phyloP scores from a whole-genome alignment of 83 land plant species.

The Thuja plicata region DNA sequence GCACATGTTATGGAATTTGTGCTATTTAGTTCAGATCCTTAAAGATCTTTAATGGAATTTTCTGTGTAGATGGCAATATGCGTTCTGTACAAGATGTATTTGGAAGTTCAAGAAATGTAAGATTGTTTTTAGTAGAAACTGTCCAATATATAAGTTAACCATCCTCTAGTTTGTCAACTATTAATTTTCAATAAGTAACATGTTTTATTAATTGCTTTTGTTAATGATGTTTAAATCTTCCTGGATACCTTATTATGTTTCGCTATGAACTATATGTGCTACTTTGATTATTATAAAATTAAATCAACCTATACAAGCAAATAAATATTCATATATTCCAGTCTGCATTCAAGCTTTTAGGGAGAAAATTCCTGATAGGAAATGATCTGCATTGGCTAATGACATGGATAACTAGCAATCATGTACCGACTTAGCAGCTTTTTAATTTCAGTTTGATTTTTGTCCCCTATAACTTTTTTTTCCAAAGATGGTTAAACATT shows the following conservation, averaged over 20 bases:
- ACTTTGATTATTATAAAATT: not conserved
- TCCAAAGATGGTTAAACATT: too few species aligned
- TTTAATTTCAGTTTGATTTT: not conserved
- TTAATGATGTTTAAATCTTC: not conserved
- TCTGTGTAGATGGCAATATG: not conserved
- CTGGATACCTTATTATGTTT: not conserved
- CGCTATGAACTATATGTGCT: not conserved
- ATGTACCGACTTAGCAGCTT: not conserved
- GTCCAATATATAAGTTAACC: not conserved
- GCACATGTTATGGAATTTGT: not conserved
- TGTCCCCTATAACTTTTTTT: too few species aligned
- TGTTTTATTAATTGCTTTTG: too few species aligned
- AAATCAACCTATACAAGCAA: not conserved
- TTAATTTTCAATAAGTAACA: not conserved
- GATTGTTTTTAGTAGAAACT: not conserved
- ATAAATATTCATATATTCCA: not conserved
- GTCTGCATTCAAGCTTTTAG: not conserved
- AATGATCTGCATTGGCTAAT: not conserved
- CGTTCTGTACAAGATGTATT: not conserved
- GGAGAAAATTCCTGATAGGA: too few species aligned
- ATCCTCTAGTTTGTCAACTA: not conserved
- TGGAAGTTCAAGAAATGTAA: not conserved
- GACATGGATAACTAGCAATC: not conserved
- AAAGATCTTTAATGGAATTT: not conserved
- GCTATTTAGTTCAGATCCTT: not conserved